Evolutionary conservation across 2,329 filamentous ascomycete species (phyloP), one percentile per base, ranked within the genome.

Genomic region (Onygenales sp.): DNA sequence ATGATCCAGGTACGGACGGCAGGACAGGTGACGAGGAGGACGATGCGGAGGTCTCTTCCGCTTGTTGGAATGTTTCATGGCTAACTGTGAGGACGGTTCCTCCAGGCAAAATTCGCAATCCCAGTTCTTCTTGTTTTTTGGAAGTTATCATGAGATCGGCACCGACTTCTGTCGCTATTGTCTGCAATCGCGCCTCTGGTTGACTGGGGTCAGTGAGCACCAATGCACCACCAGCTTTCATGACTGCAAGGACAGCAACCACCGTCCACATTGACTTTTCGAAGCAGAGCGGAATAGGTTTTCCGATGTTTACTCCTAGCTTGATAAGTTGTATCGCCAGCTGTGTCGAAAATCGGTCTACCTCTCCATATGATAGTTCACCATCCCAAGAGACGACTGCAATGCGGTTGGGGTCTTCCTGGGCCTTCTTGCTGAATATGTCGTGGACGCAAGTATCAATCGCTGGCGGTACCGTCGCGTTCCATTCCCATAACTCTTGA

Each of bases 141-240:
- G 60, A 61, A 11, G 58, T 57, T 10, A 62, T n/a, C 9, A 61
- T 52, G 1, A 58, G 17, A 5, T 50, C 44, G 2, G 57, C 56
- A 11, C 56, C 52, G 9, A 58, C 49, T 35, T 61, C 56, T 3
- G 50, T 27, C 13, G 55, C 58, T 46, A 63, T 62, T 7, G 51
- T 64, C 5, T 64, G 63, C 13, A 74, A 60, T 6, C 72, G 66
- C 9, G 64, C 63, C 3, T 65, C 54, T 0, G 64, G 67, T 27
- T 64, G 58, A 5, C 57, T 60, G 17, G 64, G 58, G 45, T 65
- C 67, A 27, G 66, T 60, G 11, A 66, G 57, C 13, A 64, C 57
- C 54, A 66, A 64, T 2, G 60, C 60, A 14, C 57, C 64, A 7
- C 66, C 66, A 9, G 64, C 57, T 46, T 65, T 66, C 53, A 67